These are phyloP conservation scores for Metarhizium rileyi DNA, from an alignment of 2,329 filamentous ascomycete genomes.

Conservation along the genomic window DNA sequence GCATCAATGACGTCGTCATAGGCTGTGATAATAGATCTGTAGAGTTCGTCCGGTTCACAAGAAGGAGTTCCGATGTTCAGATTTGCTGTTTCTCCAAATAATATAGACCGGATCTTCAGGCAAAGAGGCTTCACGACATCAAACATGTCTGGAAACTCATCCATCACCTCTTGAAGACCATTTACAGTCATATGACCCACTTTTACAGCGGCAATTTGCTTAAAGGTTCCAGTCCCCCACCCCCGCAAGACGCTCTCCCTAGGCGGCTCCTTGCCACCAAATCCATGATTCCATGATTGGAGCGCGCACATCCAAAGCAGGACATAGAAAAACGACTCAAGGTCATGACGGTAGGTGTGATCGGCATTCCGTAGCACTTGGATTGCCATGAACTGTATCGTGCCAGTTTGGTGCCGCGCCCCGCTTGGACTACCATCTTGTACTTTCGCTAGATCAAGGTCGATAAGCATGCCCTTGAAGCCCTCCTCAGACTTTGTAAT, in stretches of 20 bases:
- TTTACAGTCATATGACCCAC: constrained; percentile 7
- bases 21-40: constrained; percentile 8
- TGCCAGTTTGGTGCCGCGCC: constrained; percentile 16
- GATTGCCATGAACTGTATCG: constrained; percentile 23
- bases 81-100: constrained; percentile 2
- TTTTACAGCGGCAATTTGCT: constrained; percentile 7
- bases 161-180: constrained; percentile 7
- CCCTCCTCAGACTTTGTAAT: constrained; percentile 16
- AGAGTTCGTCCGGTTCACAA: constrained; percentile 9
- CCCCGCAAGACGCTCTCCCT: constrained; percentile 4
- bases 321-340: too few relatives aligned
- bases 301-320: constrained; percentile 9
- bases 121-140: constrained; percentile 12
- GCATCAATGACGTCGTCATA: constrained; percentile 7
- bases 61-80: constrained; percentile 7
- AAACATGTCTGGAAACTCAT: constrained; percentile 10
- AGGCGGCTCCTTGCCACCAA: background rate
- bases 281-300: constrained; percentile 3
- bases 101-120: constrained; percentile 8
- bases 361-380: constrained; percentile 19
- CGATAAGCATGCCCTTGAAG: constrained; percentile 16
- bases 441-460: constrained; percentile 10
- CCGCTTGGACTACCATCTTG: constrained; percentile 12
- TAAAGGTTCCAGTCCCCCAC: constrained; percentile 8
- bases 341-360: constrained; percentile 14